These are phyloP conservation scores for maize (Zea mays) DNA, from an alignment of 176 grass and related monocot genomes.

Conservation along the genomic window DNA sequence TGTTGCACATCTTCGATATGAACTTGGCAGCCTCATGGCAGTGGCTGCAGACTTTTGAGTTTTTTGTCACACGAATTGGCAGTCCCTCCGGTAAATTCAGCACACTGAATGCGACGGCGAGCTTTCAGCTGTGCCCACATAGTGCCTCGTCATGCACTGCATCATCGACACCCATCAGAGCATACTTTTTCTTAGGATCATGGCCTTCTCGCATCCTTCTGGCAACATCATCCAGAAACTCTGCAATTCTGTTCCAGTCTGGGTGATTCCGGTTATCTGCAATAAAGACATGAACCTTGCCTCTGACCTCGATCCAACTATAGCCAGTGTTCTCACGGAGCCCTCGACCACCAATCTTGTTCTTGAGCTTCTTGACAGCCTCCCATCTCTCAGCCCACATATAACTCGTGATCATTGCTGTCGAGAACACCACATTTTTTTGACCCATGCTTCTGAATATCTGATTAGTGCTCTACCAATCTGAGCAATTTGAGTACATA, in stretches of 20 bases:
- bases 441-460: constrained; percentile 68
- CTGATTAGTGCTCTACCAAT: constrained; percentile 58
- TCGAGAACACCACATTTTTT: constrained; percentile 74
- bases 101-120: constrained; percentile 71
- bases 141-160: constrained; percentile 49
- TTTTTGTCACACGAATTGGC: constrained; percentile 60
- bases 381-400: constrained; percentile 72
- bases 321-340: constrained; percentile 58
- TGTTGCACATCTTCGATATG: constrained; percentile 67
- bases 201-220: constrained; percentile 61
- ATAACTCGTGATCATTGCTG: constrained; percentile 71
- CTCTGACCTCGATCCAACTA: constrained; percentile 76
- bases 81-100: constrained; percentile 57
- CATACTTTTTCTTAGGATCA: constrained; percentile 55
- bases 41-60: constrained; percentile 61
- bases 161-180: constrained; percentile 60
- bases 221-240: constrained; percentile 56
- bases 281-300: constrained; percentile 67
- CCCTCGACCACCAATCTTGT: constrained; percentile 48
- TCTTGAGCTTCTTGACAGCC: constrained; percentile 66
- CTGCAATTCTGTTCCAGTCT: constrained; percentile 48
- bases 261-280: constrained; percentile 57
- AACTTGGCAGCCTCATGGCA: constrained; percentile 81
- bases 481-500: constrained; percentile 86
- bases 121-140: constrained; percentile 84